Base-by-base conservation (phyloP, 2,329 filamentous ascomycete genomes). In the Cladophialophora psammophila region DNA sequence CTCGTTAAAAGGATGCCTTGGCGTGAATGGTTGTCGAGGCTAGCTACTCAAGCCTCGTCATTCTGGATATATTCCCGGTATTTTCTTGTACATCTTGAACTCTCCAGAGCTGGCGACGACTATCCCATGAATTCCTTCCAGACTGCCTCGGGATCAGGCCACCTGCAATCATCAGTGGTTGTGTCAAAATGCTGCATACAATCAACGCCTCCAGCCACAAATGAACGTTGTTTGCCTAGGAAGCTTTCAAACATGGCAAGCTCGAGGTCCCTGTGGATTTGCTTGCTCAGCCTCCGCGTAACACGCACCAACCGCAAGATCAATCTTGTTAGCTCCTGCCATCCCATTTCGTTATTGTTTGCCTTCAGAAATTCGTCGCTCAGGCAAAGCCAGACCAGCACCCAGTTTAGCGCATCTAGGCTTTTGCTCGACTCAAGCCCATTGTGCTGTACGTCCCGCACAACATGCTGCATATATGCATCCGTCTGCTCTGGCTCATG, bases 401-500 rank as follows among this genome's bases (percentile, higher is more conserved):
- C 6, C 18, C n/a, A 9, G 10, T 6, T 18, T 7, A 48, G 5
- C 3, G 42, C 42, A 12, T 20, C n/a, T 6, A 48, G n/a, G 3
- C 7, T 48, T 20, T 48, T 8, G 7, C 42, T 48, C 42, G 10
- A 20, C n/a, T 48, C 7, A 8, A 20, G 15, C 9, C 36, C 36
- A 20, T 48, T 48, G 2, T 5, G 42, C 5, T 48, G n/a, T n/a
- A 48, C 42, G 5, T 48, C 18, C n/a, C 20, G n/a, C 7, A 10
- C 42, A n/a, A 48, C 5, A 15, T n/a, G n/a, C n/a, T 20, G n/a
- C n/a, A 48, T 20, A 1, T 48, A 56, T 12, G 18, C n/a, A 36
- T 56, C 54, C 32, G 54, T 38, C 54, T 56, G 20, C 2, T 12
- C 20, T 20, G 54, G 54, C 34, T 56, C 20, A n/a, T 56, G 15